Evolutionary conservation across 352 stramenopile genomes (phyloP).

Genomic region (Globisporangium spinosum): DNA sequence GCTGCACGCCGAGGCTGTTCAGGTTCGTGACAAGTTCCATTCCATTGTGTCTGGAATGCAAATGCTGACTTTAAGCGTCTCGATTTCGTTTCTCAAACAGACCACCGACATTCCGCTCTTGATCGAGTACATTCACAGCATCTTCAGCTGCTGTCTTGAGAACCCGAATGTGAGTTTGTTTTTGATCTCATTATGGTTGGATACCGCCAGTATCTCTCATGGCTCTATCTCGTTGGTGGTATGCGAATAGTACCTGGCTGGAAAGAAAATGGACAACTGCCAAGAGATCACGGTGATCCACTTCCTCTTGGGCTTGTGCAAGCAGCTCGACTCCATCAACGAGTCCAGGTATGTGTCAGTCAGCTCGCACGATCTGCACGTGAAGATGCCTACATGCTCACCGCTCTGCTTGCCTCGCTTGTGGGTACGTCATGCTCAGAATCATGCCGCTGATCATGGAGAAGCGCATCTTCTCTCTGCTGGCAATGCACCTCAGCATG

Average conservation of each 20-base stretch:
- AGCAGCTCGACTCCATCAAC: constrained; percentile 80
- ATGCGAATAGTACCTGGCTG: constrained; percentile 48
- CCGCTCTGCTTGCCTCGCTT: background rate
- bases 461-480: constrained; percentile 72
- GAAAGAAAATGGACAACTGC: constrained; percentile 71
- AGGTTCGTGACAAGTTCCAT: constrained; percentile 26
- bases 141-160: constrained; percentile 79
- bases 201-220: background rate
- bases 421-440: constrained; percentile 21
- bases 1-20: constrained; percentile 86
- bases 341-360: constrained; percentile 52
- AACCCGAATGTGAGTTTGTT: constrained; percentile 45
- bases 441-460: constrained; percentile 84
- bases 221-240: too few relatives aligned
- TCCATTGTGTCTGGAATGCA: too few relatives aligned
- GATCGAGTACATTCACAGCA: constrained; percentile 84
- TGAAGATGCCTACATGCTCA: background rate
- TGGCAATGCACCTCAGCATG: constrained; percentile 72
- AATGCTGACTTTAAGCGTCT: background rate
- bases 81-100: constrained; percentile 22
- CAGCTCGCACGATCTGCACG: background rate
- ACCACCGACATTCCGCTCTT: constrained; percentile 89
- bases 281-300: constrained; percentile 88
- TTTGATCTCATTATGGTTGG: background rate
- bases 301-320: constrained; percentile 81